phyloP scores from a whole-genome alignment of 331 rosid genomes.

The Malus hybrid region DNA sequence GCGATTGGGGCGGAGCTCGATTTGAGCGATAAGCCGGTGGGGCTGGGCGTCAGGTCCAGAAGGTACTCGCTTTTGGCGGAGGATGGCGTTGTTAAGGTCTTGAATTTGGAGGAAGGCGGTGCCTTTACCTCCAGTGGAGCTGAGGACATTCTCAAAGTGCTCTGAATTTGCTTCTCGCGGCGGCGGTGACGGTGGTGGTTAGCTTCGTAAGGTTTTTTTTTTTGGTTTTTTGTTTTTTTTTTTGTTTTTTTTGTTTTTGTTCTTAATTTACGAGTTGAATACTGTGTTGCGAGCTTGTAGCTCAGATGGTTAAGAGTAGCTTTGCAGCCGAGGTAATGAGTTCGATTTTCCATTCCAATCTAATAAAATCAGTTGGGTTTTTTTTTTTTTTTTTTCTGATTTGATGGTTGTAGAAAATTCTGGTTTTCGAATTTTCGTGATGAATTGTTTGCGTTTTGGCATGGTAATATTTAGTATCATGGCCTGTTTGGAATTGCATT shows the following conservation, averaged over 20 bases:
- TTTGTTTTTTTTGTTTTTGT: background rate
- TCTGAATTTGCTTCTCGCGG: constrained; percentile 23
- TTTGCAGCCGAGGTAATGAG: too few species aligned
- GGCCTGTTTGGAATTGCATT: too few species aligned
- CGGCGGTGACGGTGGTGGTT: background rate
- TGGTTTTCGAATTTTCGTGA: background rate
- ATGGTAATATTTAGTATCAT: too few species aligned
- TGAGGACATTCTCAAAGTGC: constrained; percentile 64
- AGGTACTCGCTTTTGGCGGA: constrained; percentile 76
- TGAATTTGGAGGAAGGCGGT: constrained; percentile 98
- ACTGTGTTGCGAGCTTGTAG: background rate
- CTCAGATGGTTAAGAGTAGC: too few species aligned
- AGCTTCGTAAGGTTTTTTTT: background rate
- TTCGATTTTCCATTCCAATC: too few species aligned
- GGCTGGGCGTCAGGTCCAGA: constrained; percentile 81
- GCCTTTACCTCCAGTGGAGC: constrained; percentile 83
- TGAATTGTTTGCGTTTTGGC: background rate
- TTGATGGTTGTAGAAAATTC: background rate
- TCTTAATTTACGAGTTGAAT: background rate
- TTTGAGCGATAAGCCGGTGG: constrained; percentile 88
- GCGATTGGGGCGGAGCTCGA: constrained; percentile 81
- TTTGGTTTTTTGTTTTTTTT: background rate
- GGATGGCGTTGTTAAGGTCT: constrained; percentile 78
- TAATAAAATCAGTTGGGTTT: too few species aligned
- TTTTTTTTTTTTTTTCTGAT: background rate